Base-by-base conservation (phyloP, 495 filamentous ascomycete genomes). In the Pyrenopolyporus hunteri region DNA sequence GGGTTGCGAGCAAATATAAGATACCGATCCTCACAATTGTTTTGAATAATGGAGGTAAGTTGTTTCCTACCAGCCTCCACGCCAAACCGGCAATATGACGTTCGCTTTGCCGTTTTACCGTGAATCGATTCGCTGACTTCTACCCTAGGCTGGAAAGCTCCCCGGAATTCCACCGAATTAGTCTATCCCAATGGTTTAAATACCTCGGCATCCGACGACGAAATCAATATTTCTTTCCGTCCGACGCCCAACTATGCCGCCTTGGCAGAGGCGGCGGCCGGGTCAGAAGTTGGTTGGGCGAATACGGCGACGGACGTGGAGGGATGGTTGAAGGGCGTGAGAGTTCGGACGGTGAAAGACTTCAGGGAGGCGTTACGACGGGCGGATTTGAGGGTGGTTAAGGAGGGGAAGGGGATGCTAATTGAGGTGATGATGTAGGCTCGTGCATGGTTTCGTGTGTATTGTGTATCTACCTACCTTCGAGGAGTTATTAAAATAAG, bases 1-100 rank as follows among this genome's bases (percentile, higher is more conserved):
- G 75, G 75, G 59, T 73, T n/a, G 63, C 48, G 1, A 54, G 63
- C 32, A 70, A 68, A 19, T 73, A 73, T 32, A 40, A 72, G 32
- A 72, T 72, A n/a, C 75, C 71, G 1, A 48, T 76, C 35, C 25
- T 78, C 10, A 75, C 73, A 0, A 62, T 78, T 37, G 70, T 76
- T 16, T 52, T 74, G 13, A 76, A 76, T 36, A 78, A 76, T 46
- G 66, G 68, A 2, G 71, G 73, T 73, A 57, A 65, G 67, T 63
- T 10, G 17, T 10, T 14, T 33, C 22, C 20, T 13, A 16, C 25
- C 9, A 19, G 13, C 8, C 4, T 22, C 11, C 26, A 23, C 9
- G 1, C 11, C 4, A 17, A 28, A n/a, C 4, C 9, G 1, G n/a
- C 10, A 6, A 7, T 4, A 44, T 16, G n/a, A 44, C 13, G 3